A percentile compares a stretch with the other conserved stretches of the same genome.
Conservation (phyloP, 257 asterid genomes). For the Plantago ovata region DNA sequence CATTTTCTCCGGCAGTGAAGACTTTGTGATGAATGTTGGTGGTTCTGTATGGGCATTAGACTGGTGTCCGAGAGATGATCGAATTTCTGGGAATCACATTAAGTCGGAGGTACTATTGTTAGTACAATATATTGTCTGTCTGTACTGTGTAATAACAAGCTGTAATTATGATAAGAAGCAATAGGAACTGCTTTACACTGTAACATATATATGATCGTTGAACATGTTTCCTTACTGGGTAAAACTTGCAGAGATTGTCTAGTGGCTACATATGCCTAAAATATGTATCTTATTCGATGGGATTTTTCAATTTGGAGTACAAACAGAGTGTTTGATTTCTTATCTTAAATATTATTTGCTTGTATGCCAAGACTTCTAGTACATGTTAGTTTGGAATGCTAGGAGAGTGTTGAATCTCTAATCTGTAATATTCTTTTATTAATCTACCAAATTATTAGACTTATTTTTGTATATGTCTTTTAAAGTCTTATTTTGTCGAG, state of each 20-base stretch:
- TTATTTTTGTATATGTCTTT: not conserved
- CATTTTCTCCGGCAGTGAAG: slow-evolving; percentile 56
- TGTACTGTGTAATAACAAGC: slow-evolving; percentile 1
- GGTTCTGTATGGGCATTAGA: slow-evolving; percentile 91
- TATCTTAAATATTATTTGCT: not conserved
- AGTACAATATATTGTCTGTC: not conserved
- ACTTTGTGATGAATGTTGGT: slow-evolving; percentile 76
- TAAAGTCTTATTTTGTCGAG: not conserved
- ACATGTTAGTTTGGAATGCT: not conserved
- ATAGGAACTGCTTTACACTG: slow-evolving; percentile 6
- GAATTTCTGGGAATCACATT: slow-evolving; percentile 31
- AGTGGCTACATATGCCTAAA: slow-evolving; percentile 11
- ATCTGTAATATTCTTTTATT: not conserved
- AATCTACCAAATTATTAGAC: not conserved
- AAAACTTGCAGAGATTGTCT: slow-evolving; percentile 11
- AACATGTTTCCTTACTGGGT: not conserved
- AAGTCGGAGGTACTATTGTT: slow-evolving; percentile 56
- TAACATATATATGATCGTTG: not conserved
- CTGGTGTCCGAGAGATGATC: slow-evolving; percentile 81
- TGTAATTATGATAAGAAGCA: not conserved
- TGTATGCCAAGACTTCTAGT: not conserved
- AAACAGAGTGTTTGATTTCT: not conserved
- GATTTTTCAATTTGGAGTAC: not conserved
- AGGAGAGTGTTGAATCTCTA: not conserved
- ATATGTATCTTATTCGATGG: not conserved